Evolutionary conservation across 305 asterid genomes (phyloP), one percentile per base, ranked within the genome.

Genomic region (Withania somnifera): DNA sequence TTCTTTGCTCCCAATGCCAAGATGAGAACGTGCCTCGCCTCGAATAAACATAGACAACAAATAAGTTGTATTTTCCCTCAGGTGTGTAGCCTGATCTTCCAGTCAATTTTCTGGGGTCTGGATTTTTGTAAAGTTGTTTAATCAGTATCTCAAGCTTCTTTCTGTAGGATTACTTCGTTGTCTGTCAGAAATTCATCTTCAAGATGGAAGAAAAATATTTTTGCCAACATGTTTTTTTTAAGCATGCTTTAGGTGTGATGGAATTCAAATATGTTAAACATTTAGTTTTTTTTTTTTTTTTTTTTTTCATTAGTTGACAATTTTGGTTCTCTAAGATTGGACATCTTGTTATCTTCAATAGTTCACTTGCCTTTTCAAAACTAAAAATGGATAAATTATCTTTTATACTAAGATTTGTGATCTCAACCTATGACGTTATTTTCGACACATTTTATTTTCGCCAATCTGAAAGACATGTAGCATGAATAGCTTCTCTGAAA

Each of bases 1-100:
- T 90, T 80, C 73, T 90, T 90, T 78, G 89, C 91, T 61, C 90
- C 91, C 56, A 80, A 84, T 84, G 89, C 91, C 4, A 89, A 86
- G 89, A 89, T 83, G 79, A 88, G 88, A 52, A 82, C 89, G 89
- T 90, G 94, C 34, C 85, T 88, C 56, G 87, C 94, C 9, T 81
- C 82, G 86, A 89, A 88, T 82, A 88, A 86, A 85, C 80, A 69
- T 51, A 85, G 85, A 32, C 86, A 87, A 68, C 91, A 87, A 53
- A 83, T 87, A 3, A 81, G 82, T 26, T 82, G 86, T 80, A 83
- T 87, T 83, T 89, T 84, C 82, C 90, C 91, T 60, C 88, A 90
- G 92, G 92, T 90, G 32, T 57, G 86, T 83, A 42, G 79, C 58
- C 53, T 52, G 50, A 17, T 47, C 56, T 24, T 63, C 38, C 11